These are phyloP conservation scores for Corymbia citriodora DNA, from an alignment of 441 rosid species.

Conservation along the genomic window DNA sequence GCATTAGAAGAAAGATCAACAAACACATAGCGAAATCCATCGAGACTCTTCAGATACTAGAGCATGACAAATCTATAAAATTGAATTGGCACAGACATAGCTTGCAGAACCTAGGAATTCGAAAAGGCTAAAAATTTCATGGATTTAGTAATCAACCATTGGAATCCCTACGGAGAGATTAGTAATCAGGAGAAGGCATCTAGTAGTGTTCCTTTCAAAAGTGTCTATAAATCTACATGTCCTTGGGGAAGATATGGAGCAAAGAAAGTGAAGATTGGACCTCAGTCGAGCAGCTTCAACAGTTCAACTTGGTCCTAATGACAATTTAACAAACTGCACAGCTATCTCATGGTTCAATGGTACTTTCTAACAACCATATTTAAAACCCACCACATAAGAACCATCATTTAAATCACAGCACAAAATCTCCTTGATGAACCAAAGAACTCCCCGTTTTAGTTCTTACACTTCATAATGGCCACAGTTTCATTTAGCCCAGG, in stretches of 20 bases:
- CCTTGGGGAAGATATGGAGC: neutral
- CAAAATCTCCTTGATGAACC: neutral
- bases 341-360: neutral
- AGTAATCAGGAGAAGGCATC: neutral
- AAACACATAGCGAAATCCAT: neutral
- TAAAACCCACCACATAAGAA: neutral
- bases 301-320: neutral
- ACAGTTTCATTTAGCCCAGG: neutral
- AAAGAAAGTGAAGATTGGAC: neutral
- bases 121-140: neutral
- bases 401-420: neutral
- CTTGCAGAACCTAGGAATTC: neutral
- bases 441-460: neutral
- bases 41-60: neutral
- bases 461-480: neutral
- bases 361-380: neutral
- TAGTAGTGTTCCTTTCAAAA: neutral
- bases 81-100: neutral
- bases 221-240: neutral
- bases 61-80: neutral
- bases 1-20: slow-evolving; percentile 1
- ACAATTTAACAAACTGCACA: neutral
- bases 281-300: neutral
- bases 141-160: neutral
- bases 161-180: neutral